Conservation (phyloP, 306 rosid species). For the Acacia acuminata region DNA sequence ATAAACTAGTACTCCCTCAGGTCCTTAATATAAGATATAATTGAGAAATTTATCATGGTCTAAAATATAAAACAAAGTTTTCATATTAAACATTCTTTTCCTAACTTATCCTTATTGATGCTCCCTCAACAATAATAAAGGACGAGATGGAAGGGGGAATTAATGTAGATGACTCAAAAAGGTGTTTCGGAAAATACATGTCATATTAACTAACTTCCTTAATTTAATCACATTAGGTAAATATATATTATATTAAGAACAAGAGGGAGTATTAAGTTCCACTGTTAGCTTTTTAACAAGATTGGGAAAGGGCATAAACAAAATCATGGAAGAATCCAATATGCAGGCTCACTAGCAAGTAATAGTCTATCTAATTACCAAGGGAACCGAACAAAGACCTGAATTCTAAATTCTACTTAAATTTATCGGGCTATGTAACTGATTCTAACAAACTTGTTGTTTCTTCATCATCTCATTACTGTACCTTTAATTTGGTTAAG, state of each 20-base stretch:
- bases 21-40: no score
- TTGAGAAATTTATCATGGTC: no score
- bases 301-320: background rate
- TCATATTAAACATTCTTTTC: no score
- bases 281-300: background rate
- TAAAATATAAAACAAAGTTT: no score
- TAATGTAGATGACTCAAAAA: no score
- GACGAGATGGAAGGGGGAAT: no score
- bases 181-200: no score
- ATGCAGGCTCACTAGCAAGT: background rate
- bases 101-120: no score
- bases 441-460: background rate
- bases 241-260: no score
- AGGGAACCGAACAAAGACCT: background rate
- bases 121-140: no score
- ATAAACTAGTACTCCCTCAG: background rate
- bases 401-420: constrained; percentile 9
- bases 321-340: background rate
- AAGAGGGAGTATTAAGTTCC: background rate
- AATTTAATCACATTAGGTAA: no score
- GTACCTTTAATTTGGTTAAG: constrained; percentile 2
- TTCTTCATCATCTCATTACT: constrained; percentile 7
- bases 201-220: no score
- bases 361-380: constrained; percentile 8
- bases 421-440: background rate